Evolutionary conservation across 441 rosid genomes (phyloP), one percentile per base, ranked within the genome.

Genomic region (Breynia disticha): DNA sequence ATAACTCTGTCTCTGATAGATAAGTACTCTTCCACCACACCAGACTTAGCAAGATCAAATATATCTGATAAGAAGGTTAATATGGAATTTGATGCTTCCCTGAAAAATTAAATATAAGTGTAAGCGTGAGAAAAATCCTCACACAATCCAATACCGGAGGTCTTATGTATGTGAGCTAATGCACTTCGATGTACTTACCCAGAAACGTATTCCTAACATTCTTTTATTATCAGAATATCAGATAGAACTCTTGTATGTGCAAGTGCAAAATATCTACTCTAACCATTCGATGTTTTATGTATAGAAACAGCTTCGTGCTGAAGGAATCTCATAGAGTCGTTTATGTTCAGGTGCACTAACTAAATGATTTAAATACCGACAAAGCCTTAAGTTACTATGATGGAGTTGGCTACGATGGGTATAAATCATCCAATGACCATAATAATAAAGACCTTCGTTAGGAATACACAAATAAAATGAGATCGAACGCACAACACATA

Each of bases 21-120:
- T 65, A 83, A 57, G 59, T 71, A 89, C 19, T 89, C 83, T 67
- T 80, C 81, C 58, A 75, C 94, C 43, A 74, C 62, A 37, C 69
- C 71, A 57, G 84, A 76, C 56, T 87, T 87, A 42, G 78, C 79
- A 6, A 94, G 82, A 77, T 94, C 97, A 69, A 89, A 89, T 51
- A 81, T 66, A 70, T 94, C 96, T 9, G 89, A 75, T 64, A 94
- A 79, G 85, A 94, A 94, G 39, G 87, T 83, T 84, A 94, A 75
- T 73, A 94, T 83, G 48, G 96, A 94, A 75, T 75, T 87, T 57
- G 89, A 94, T 38, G 99, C 99, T 75, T 94, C 99, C 58, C 99
- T 93, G 88, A 79, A 72, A 54, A 19, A 49, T 35, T n/a, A 20
- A 51, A 62, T 17, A 50, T 48, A 24, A 24, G 32, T 24, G 32